Base-by-base conservation (phyloP, 805 yeast species). In the Schwanniomyces occidentalis region DNA sequence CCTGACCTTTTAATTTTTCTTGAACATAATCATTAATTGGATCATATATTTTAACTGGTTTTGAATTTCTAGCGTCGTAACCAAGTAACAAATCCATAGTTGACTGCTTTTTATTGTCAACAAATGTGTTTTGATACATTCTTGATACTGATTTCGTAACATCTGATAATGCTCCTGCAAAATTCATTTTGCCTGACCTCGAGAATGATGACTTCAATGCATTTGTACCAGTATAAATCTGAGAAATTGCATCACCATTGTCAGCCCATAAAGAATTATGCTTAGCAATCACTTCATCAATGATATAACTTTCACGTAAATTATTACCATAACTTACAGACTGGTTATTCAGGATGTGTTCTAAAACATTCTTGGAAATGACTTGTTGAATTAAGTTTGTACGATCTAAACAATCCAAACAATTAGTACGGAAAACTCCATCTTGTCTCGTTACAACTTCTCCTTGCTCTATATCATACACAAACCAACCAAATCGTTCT, bases 111-210 rank as follows among this genome's bases (percentile, higher is more conserved):
- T 80, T 82, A 49, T 85, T 85, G 61, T 93, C 99, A 51, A 88
- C 90, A 61, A 93, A 93, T 44, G 95, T 91, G 63, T 93, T 93
- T 56, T 93, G 91, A 58, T 93, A 93, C 78, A 93, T 80, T 60
- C 99, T 73, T 26, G 95, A 82, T 6, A 93, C 96, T 0, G 96
- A 87, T 61, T 93, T 93, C 1, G 98, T 89, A 4, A 95, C 96
- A 63, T 93, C 99, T 0, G 96, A 85, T n/a, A 93, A 62, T 0
- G 97, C 96, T 22, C 98, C 97, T 0, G 98, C 98, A 35, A 93
- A 64, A 27, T 91, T 88, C 97, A 90, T 89, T 52, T 90, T 91
- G 16, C 99, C 99, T 18, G 86, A 82, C 54, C 99, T 76, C 2
- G 98, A 86, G 53, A 85, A 93, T 4, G 96, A 88, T 0, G 96